phyloP scores from a whole-genome alignment of 768 basidiomycete genomes.

The Calocera viscosa region DNA sequence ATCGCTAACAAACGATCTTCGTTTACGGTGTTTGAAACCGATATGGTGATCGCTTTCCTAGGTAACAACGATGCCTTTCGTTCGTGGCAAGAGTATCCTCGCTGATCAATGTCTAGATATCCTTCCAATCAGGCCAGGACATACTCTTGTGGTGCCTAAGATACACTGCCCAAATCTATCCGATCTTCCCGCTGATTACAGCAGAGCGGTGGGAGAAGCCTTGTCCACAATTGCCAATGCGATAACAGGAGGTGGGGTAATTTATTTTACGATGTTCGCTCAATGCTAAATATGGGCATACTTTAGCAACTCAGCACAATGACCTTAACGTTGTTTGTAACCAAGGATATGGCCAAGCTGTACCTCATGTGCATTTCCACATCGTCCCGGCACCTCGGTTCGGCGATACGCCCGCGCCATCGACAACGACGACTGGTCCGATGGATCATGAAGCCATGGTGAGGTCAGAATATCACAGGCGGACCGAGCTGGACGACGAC shows the following conservation, averaged over 20 bases:
- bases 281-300: neutral
- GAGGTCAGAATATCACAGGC: slow-evolving; percentile 14
- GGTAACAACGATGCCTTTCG: neutral
- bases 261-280: neutral
- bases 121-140: slow-evolving; percentile 14
- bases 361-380: slow-evolving; percentile 16
- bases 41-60: neutral
- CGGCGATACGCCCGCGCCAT: neutral
- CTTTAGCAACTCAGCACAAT: slow-evolving; percentile 13
- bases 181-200: slow-evolving; percentile 11
- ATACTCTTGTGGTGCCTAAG: slow-evolving; percentile 17
- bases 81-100: neutral
- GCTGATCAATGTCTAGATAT: slow-evolving; percentile 10
- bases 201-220: slow-evolving; percentile 14
- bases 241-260: slow-evolving; percentile 13
- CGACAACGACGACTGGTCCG: neutral
- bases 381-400: slow-evolving; percentile 15
- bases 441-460: slow-evolving; percentile 15
- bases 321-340: slow-evolving; percentile 18
- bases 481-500: slow-evolving; percentile 15
- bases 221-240: slow-evolving; percentile 15
- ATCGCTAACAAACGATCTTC: neutral
- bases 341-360: slow-evolving; percentile 13
- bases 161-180: slow-evolving; percentile 12
- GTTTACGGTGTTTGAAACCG: neutral